Base-by-base conservation (phyloP, 2,329 filamentous ascomycete genomes). In the Fusarium sp. region DNA sequence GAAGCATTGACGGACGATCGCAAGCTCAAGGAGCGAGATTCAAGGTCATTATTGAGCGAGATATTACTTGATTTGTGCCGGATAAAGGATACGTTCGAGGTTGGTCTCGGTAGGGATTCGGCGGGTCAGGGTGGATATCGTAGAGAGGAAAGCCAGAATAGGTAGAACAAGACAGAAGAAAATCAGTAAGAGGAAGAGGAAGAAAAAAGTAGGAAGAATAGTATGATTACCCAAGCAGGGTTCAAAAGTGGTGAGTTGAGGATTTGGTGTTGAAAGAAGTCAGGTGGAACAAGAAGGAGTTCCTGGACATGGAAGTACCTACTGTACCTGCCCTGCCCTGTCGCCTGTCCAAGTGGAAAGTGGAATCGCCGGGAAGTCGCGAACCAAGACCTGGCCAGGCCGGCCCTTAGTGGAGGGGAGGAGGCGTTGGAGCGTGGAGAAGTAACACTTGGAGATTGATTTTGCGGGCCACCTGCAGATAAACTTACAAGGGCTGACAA, bases 1-100 rank as follows among this genome's bases (percentile, higher is more conserved):
- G 72, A 66, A 73, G 72, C 72, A 74, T 75, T 58, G 71, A 69
- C 59, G 50, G 60, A 56, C 28, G 47, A 50, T 30, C 46, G 37
- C 51, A 25, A 50, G 58, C 73, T 74, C 69, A 74, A 46, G 59
- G 58, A 66, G 68, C 40, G 55, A 54, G 28, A 56, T 65, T 55
- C 23, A 57, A 59, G 64, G 45, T 56, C 72, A 74, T 75, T 71
- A 43, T 75, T 51, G 69, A 47, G 42, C 43, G 63, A 53, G 55
- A 59, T 49, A 54, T 56, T 55, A 56, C 41, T 60, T 55, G 56
- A 42, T 34, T 57, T 68, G 62, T 56, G 59, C 41, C 37, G 41
- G 58, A 25, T 55, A 53, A 50, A 55, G 53, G 37, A 49, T 57
- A 51, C 37, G 55, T 23, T 68, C 46, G 55, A 55, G 30, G 59